A percentile compares a stretch with the other conserved stretches of the same genome.
These are phyloP conservation scores for Aureobasidium pullulans DNA, from an alignment of 2,329 filamentous ascomycete genomes.

Conservation along the genomic window DNA sequence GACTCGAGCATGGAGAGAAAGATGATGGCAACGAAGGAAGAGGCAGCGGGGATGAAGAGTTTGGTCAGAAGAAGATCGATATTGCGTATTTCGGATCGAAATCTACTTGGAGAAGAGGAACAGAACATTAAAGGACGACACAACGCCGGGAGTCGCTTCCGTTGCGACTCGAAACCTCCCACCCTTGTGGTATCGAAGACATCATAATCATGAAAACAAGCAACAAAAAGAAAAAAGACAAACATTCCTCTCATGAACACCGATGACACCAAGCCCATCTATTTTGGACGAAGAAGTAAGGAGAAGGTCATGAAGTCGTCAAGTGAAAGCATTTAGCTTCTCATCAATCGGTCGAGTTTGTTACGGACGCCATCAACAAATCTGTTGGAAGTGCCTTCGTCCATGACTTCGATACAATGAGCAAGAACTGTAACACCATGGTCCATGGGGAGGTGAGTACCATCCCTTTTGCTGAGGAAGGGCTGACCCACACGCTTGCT, in stretches of 20 bases:
- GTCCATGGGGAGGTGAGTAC: slow-evolving; percentile 40
- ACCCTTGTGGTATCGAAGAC: neutral
- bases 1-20: neutral
- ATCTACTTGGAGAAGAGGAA: neutral
- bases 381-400: slow-evolving; percentile 45
- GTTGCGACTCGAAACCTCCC: neutral
- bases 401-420: slow-evolving; percentile 47
- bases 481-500: slow-evolving; percentile 48
- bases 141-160: neutral
- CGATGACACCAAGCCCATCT: neutral
- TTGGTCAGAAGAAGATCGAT: neutral
- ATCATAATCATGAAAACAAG: neutral
- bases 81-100: neutral
- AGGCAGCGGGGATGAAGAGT: neutral
- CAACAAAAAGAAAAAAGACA: neutral
- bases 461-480: slow-evolving; percentile 44
- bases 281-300: neutral
- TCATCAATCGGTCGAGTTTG: slow-evolving; percentile 43
- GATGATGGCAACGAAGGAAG: neutral
- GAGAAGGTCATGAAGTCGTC: neutral
- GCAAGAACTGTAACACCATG: slow-evolving; percentile 42
- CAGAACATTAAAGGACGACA: neutral
- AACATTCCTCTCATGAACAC: neutral
- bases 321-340: slow-evolving; percentile 18
- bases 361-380: slow-evolving; percentile 49